Evolutionary conservation across 164 flowering plant species (phyloP).

Genomic region (Vitis amurensis): DNA sequence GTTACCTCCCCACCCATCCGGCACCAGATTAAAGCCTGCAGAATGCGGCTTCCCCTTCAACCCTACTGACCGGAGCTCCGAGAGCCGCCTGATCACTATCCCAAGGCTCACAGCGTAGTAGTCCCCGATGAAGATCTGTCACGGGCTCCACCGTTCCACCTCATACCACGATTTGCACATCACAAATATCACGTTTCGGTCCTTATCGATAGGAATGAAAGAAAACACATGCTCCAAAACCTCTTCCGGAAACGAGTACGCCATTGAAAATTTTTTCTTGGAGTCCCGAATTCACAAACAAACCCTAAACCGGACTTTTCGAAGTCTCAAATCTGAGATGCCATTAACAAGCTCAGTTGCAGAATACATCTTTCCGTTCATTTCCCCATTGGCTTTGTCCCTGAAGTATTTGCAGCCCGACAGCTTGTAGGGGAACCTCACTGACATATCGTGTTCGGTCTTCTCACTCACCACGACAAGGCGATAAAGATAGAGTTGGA

Average conservation of each 20-base stretch:
- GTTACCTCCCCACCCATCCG: slow-evolving; percentile 87
- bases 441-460: slow-evolving; percentile 35
- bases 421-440: slow-evolving; percentile 60
- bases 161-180: slow-evolving; percentile 89
- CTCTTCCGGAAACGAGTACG: slow-evolving; percentile 76
- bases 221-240: slow-evolving; percentile 85
- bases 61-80: slow-evolving; percentile 59
- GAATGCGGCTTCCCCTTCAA: slow-evolving; percentile 95
- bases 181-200: slow-evolving; percentile 71
- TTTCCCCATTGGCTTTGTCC: slow-evolving; percentile 1
- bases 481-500: slow-evolving; percentile 37
- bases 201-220: slow-evolving; percentile 55
- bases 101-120: slow-evolving; percentile 74
- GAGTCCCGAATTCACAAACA: neutral
- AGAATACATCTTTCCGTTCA: slow-evolving; percentile 15
- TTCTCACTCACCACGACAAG: slow-evolving; percentile 63
- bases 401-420: slow-evolving; percentile 48
- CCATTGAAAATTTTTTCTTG: slow-evolving; percentile 27
- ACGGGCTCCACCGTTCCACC: slow-evolving; percentile 66
- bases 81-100: slow-evolving; percentile 57
- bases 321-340: slow-evolving; percentile 26
- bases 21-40: slow-evolving; percentile 84
- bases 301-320: neutral
- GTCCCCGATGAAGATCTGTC: slow-evolving; percentile 67
- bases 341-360: slow-evolving; percentile 30